Base-by-base conservation (phyloP, 2,329 filamentous ascomycete genomes). In the Sordariomycetes sp. region DNA sequence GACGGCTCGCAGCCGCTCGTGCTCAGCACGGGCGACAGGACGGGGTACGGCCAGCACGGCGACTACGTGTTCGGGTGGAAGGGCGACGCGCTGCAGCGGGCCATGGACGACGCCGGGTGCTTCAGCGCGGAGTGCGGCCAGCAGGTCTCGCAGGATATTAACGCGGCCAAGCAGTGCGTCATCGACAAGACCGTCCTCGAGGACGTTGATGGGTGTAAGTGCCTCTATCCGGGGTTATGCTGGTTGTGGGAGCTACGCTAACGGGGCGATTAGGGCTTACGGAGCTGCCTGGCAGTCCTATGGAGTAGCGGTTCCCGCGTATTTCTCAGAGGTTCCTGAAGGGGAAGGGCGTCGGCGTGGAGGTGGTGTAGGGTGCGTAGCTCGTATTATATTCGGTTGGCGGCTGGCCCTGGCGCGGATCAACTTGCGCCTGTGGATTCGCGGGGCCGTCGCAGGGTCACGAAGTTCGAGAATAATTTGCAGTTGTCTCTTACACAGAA, bases 41-140 rank as follows among this genome's bases (percentile, higher is more conserved):
- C 55, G 20, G 59, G 59, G 3, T 54, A 57, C 16, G 59, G 57
- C 22, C 59, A 59, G 32, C 59, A 61, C 43, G 57, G 34, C 34
- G 59, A 61, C 35, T 61, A 59, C 54, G 34, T 61, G 14, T 59
- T 59, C 43, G 59, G 59, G 32, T 65, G 63, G 64, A 62, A 60
- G n/a, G 58, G 62, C 20, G 60, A 60, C 2, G 61, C 64, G 0
- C 58, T 66, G 3, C 48, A 66, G 6, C 58, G 61, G 1, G 61
- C 61, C 40, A 46, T 56, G 35, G 54, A 56, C 54, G 28, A 71
- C 63, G 63, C 24, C 5, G 59, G 62, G 61, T 77, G 74, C 69
- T 76, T 75, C 64, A 72, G 76, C 52, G 74, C 79, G 72, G 62
- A 66, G 43, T 76, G 77, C 65, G 73, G 73, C 56, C 73, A 72